Evolutionary conservation across 768 basidiomycete genomes (phyloP), one percentile per base, ranked within the genome.

Genomic region (Tylopilus sp.): DNA sequence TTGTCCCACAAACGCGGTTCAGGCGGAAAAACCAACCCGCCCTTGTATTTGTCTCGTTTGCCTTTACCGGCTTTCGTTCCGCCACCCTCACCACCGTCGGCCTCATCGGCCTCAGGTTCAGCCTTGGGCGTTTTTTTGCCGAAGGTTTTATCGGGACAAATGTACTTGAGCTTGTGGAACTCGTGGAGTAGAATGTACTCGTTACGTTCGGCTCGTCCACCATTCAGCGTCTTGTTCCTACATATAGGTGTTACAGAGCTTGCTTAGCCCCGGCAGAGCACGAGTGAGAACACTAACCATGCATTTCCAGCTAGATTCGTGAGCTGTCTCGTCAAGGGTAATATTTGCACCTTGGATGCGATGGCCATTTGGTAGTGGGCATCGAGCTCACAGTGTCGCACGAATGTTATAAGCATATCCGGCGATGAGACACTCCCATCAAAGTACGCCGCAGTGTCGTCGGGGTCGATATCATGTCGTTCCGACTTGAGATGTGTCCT

Each of bases 181-280:
- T 98, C 95, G 67, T 99, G 97, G 17, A 99, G 77, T 39, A 99
- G 73, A 81, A 99, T 98, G 75, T 95, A 99, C 69, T 98, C 97
- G 69, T 98, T 99, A 23, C 97, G 91, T 63, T 98, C 97, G 0
- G 97, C 97, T 48, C 97, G 92, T 60, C 95, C 97, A 56, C 95
- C 95, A 57, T 93, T 98, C 40, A 99, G 69, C 0, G 97, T 98
- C 63, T 95, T 92, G 71, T 95, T 98, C 95, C 95, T 98, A 60
- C 2, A n/a, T n/a, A n/a, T n/a, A 30, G 23, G 25, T 13, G 22
- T 51, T 3, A 3, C 12, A 15, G 39, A 21, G 23, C 28, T 44
- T 13, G 33, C 25, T 21, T 28, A 20, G 40, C 11, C 25, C 28
- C 23, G 17, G 6, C 6, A 8, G 18, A 10, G 20, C 17, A 17